Percentiles rank a stretch among this genome's conserved stretches.
Conservation (phyloP, 768 basidiomycete genomes). For the Fomitopsis pulvina region DNA sequence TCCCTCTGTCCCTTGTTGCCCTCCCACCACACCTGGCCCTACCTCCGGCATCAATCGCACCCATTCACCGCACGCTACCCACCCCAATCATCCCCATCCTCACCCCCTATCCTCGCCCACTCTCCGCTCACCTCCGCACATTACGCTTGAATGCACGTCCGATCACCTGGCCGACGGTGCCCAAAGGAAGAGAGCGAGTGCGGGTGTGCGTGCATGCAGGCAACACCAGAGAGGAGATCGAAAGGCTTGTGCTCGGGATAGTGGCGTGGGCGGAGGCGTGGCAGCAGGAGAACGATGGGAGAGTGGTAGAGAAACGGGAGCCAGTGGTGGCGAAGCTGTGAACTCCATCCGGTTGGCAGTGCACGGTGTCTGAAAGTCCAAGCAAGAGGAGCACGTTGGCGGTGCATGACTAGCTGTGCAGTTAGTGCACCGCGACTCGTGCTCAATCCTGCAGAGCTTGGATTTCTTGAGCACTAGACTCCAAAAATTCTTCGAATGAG, state of each 20-base stretch:
- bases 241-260: conserved; percentile 33
- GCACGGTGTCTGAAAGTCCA: too few species aligned
- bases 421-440: neutral
- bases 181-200: conserved; percentile 78
- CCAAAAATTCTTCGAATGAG: conserved; percentile 52
- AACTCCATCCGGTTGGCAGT: too few species aligned
- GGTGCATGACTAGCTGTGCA: too few species aligned
- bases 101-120: conserved; percentile 67
- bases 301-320: neutral
- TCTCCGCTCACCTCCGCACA: conserved; percentile 57
- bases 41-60: conserved; percentile 24
- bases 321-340: conserved; percentile 15
- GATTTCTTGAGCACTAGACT: conserved; percentile 53
- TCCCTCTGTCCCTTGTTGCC: conserved; percentile 19
- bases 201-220: conserved; percentile 84
- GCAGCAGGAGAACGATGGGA: conserved; percentile 4
- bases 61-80: conserved; percentile 23
- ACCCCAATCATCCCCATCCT: conserved; percentile 85
- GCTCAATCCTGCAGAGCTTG: conserved; percentile 57
- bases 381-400: too few species aligned
- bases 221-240: conserved; percentile 60
- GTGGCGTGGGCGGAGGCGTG: conserved; percentile 20
- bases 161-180: conserved; percentile 86
- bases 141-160: conserved; percentile 61
- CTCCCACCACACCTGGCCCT: conserved; percentile 27